Evolutionary conservation across 805 yeast species (phyloP).

Genomic region (Maudiozyma serrabonitensis): DNA sequence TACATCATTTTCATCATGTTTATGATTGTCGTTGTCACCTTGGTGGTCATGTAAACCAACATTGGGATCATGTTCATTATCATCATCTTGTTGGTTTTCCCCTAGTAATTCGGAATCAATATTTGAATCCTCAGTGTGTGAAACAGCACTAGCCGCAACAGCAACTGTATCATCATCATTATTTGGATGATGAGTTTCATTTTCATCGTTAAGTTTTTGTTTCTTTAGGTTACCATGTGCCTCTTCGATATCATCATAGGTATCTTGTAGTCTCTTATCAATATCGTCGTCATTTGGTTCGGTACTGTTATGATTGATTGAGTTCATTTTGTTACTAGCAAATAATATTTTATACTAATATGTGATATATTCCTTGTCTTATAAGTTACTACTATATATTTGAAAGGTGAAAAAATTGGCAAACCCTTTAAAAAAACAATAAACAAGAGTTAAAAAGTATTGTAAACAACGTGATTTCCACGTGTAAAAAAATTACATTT

Average conservation of each 20-base stretch:
- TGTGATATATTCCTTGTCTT: too few relatives aligned
- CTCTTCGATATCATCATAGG: not conserved
- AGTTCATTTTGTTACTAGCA: not conserved
- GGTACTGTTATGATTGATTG: not conserved
- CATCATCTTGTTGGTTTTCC: constrained; percentile 3
- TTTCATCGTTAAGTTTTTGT: not conserved
- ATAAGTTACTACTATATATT: too few relatives aligned
- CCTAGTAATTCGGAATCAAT: constrained; percentile 26
- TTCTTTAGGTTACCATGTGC: not conserved
- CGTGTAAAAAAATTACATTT: constrained; percentile 13
- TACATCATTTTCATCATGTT: constrained; percentile 1
- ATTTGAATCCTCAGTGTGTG: constrained; percentile 10
- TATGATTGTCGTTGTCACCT: not conserved
- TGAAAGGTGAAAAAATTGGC: not conserved
- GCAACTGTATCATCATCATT: not conserved
- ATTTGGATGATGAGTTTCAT: not conserved
- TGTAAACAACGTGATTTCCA: constrained; percentile 25
- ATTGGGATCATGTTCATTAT: constrained; percentile 5
- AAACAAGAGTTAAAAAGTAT: not conserved
- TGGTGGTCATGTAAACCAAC: not conserved
- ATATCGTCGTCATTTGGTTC: not conserved
- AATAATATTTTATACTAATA: too few relatives aligned
- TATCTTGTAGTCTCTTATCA: not conserved
- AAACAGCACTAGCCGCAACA: not conserved
- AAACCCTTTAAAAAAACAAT: not conserved